phyloP scores from a whole-genome alignment of 1,284 basidiomycete genomes.

The Laetiporus sulphureus region DNA sequence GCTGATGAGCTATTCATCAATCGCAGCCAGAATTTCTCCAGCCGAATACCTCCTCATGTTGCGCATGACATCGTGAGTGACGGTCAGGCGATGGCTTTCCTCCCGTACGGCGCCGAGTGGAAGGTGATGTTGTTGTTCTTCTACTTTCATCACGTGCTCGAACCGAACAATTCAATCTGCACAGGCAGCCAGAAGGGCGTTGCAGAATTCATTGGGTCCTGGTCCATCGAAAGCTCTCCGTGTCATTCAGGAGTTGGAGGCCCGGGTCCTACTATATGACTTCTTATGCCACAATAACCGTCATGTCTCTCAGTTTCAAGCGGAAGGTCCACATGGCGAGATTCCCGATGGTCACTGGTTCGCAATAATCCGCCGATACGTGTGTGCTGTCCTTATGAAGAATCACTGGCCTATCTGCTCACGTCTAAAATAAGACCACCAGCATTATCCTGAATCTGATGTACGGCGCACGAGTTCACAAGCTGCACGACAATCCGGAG shows the following conservation, averaged over 20 bases:
- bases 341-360: constrained; percentile 25
- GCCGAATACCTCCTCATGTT: neutral
- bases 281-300: neutral
- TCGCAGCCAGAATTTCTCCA: neutral
- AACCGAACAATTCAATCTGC: too few species aligned
- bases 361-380: constrained; percentile 21
- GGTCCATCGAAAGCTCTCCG: too few species aligned
- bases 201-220: too few species aligned
- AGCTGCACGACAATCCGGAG: neutral
- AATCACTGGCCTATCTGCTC: neutral
- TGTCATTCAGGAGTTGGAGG: constrained; percentile 13
- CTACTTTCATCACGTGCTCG: too few species aligned
- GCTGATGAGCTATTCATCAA: neutral
- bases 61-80: neutral
- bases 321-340: constrained; percentile 3
- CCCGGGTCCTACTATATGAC: neutral
- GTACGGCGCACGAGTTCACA: constrained; percentile 4
- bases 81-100: neutral
- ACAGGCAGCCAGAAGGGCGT: too few species aligned
- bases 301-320: neutral
- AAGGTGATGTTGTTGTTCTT: too few species aligned
- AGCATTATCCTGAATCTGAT: constrained; percentile 2
- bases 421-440: neutral
- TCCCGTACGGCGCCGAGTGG: too few species aligned
- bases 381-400: constrained; percentile 8